phyloP scores from a whole-genome alignment of 176 grass and related monocot genomes.

The barley (Hordeum vulgare) region DNA sequence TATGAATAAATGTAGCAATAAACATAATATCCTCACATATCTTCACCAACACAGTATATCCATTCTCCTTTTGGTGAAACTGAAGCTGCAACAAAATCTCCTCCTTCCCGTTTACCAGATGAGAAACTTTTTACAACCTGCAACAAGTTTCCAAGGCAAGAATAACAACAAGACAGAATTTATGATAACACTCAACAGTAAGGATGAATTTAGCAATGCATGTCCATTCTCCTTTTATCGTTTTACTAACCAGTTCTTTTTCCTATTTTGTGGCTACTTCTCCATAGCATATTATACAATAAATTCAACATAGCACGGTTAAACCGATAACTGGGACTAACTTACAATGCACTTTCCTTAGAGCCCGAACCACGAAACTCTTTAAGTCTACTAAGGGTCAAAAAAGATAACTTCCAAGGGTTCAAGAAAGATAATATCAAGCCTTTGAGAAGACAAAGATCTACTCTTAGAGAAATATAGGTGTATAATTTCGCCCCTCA shows the following conservation, averaged over 20 bases:
- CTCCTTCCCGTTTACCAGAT: conserved; percentile 88
- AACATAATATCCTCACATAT: conserved; percentile 63
- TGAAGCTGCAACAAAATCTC: conserved; percentile 90
- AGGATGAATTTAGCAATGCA: background rate
- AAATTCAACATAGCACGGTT: background rate
- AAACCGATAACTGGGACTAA: background rate
- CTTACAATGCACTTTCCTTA: background rate
- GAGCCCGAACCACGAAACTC: background rate
- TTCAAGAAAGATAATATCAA: background rate
- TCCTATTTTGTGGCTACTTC: background rate
- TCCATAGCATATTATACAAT: background rate
- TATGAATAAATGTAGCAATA: conserved; percentile 14
- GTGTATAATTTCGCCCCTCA: background rate
- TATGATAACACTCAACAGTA: background rate
- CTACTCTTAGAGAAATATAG: conserved; percentile 1
- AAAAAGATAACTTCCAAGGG: background rate
- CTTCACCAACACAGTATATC: conserved; percentile 99
- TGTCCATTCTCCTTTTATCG: background rate
- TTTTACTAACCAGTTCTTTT: background rate
- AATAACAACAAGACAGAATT: background rate
- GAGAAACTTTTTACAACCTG: conserved; percentile 98
- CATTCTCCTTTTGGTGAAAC: conserved; percentile 98
- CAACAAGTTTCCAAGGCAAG: conserved; percentile 23
- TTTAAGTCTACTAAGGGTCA: background rate
- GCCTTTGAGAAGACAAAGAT: conserved; percentile 2